Base-by-base conservation (phyloP, 192 early-diverging fungal genomes). In the Podila clonocystis region DNA sequence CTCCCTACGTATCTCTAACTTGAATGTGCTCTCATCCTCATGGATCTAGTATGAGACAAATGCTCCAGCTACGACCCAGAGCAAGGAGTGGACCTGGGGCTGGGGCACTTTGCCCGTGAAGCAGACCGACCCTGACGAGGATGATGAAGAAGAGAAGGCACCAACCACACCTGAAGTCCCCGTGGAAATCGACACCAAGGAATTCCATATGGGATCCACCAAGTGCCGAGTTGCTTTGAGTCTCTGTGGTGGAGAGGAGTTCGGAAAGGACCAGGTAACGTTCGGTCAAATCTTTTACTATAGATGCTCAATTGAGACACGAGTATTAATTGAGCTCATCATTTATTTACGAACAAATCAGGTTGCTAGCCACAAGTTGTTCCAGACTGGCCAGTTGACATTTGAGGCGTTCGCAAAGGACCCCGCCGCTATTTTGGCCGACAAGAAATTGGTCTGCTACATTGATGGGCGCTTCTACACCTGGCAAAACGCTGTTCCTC, bases 81-180 rank as follows among this genome's bases (percentile, higher is more conserved):
- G 76, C 20, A 75, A 76, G 33, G 90, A 85, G 30, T 94, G 91
- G 92, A 85, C 84, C 15, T 94, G 93, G 93, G 84, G 85, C 20
- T 94, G 93, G 93, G 92, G 93, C 19, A 85, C 88, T 5, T 63
- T 93, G 26, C 93, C 92, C 7, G 86, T 86, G 6, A 89, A 90
- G 66, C 80, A 72, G 62, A 58, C 57, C 11, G 80, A 89, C 20
- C 75, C 82, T 30, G 74, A 80, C 2, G 75, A 80, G 38, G 78
- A 73, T 12, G 65, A 68, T 26, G 82, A 82, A 60, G 75, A 65
- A 20, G 67, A 58, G 9, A 29, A 33, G 29, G 33, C 66, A 60
- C 50, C 45, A 17, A 59, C 28, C 22, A 41, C 58, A 30, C 72
- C 82, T 12, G 84, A 87, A 24, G 66, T 49, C 7, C 55, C 68